Evolutionary conservation across 2,329 filamentous ascomycete genomes (phyloP), one percentile per base, ranked within the genome.

Genomic region (Diaporthe sp.): DNA sequence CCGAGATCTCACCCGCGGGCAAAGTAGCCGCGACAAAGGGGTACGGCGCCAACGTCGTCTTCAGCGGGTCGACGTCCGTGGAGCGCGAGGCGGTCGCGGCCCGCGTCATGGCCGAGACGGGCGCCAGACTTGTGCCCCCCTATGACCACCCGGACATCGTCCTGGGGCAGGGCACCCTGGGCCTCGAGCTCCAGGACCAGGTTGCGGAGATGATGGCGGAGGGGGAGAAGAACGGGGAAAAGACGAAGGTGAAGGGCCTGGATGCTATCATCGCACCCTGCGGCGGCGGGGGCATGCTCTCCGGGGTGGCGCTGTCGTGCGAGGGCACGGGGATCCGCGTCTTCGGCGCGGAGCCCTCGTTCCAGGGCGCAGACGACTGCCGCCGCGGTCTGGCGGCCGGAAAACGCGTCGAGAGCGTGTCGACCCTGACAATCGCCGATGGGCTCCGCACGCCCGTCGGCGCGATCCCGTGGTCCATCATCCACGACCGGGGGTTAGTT

Each of bases 121-220:
- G 93, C 53, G 95, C 95, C 0, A 91, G 92, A 0, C 86, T 98
- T 13, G 89, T 99, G 6, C 96, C 96, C 71, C 96, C 97, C 0
- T 98, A 98, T 81, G 94, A 98, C 82, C 94, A 98, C 83, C 93
- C 94, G 3, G 91, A 98, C 82, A 95, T 98, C 77, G 93, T 98
- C 72, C 90, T 98, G 0, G 96, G 97, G 0, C 96, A 98, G 85
- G 97, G 96, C n/a, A 98, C 96, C 0, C 87, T 94, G 76, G 96
- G 92, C 0, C 82, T 98, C 7, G 97, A 99, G 83, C 83, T 98
- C 44, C 92, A 95, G 81, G 86, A 89, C 75, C 96, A 98, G 81
- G 94, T 92, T 1, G 82, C 81, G 5, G 86, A 88, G 56, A 79
- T 92, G 76, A 85, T 92, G 55, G 81, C 80, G 51, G 79, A 75